Evolutionary conservation across 2,329 filamentous ascomycete species (phyloP), one percentile per base, ranked within the genome.

Genomic region (Neofusicoccum laricinum): DNA sequence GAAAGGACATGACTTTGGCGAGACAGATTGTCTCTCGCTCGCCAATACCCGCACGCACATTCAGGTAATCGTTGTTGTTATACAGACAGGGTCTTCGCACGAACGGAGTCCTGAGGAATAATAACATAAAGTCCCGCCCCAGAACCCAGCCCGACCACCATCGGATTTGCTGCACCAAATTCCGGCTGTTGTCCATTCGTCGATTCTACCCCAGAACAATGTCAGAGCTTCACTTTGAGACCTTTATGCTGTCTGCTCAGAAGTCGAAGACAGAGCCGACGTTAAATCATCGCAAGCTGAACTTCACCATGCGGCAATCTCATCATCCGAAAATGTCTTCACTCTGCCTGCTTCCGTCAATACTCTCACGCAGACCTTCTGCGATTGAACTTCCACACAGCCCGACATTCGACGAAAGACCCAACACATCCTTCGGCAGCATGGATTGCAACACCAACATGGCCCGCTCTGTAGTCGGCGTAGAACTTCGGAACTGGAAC

Each of bases 351-450:
- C 25, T 30, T 30, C 25, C 25, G 25, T 30, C 25, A 7, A 30
- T 30, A 30, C 25, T 30, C 4, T 30, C 25, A 6, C 25, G 25
- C 25, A 30, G 25, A 7, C 25, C 25, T 30, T 30, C 25, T 30
- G 5, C 25, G 25, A 30, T 30, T 30, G 25, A 30, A 30, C 25
- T 30, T 6, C 25, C 25, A 5, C 25, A 30, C 5, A 30, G 25
- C 25, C 25, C 25, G 25, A 30, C 25, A 30, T 30, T 30, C 7
- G 25, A 30, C 25, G 25, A 30, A 30, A 30, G 25, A 30, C 25
- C 25, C 25, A 30, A 4, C 25, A 30, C 25, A 30, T 30, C 25
- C 25, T 30, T 75, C 36, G 71, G 73, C 64, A 71, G 8, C 70
- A 71, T 46, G 65, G 32, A 53, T 14, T 19, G 17, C 50, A 40